These are phyloP conservation scores for Nakaseomyces sp. DNA, from an alignment of 1,139 yeast species.

Conservation along the genomic window DNA sequence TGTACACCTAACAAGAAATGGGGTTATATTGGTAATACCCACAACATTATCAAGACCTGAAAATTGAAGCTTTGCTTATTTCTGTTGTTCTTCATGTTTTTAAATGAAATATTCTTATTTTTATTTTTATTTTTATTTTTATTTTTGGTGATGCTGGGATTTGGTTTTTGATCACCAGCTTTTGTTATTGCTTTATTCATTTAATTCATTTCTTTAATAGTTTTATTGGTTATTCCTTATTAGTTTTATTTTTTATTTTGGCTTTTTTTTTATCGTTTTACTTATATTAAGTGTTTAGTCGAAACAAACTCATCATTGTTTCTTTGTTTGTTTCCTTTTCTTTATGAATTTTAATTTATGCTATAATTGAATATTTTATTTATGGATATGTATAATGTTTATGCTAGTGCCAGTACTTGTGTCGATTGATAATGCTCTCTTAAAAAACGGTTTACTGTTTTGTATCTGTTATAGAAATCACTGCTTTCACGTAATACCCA, in stretches of 20 bases:
- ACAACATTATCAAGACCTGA: slow-evolving; percentile 32
- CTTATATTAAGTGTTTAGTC: no score
- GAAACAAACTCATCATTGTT: no score
- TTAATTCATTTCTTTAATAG: no score
- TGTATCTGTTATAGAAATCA: not conserved
- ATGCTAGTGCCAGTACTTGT: not conserved
- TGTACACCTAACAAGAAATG: slow-evolving; percentile 47
- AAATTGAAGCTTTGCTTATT: not conserved
- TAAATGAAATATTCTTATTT: not conserved
- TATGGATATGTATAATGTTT: no score
- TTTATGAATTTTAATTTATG: no score
- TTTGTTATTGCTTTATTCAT: no score
- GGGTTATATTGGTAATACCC: slow-evolving; percentile 46
- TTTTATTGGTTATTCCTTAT: no score
- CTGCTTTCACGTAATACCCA: not conserved
- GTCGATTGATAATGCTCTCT: not conserved
- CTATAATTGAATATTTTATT: no score
- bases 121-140: not conserved
- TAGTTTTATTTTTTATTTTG: no score
- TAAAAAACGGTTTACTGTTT: not conserved
- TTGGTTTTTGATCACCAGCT: no score
- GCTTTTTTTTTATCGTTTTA: no score
- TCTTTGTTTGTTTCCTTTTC: no score
- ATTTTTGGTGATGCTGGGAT: not conserved
- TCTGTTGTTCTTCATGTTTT: not conserved